Evolutionary conservation across 495 filamentous ascomycete genomes (phyloP).

Genomic region (Penicillium dipodomyicola): DNA sequence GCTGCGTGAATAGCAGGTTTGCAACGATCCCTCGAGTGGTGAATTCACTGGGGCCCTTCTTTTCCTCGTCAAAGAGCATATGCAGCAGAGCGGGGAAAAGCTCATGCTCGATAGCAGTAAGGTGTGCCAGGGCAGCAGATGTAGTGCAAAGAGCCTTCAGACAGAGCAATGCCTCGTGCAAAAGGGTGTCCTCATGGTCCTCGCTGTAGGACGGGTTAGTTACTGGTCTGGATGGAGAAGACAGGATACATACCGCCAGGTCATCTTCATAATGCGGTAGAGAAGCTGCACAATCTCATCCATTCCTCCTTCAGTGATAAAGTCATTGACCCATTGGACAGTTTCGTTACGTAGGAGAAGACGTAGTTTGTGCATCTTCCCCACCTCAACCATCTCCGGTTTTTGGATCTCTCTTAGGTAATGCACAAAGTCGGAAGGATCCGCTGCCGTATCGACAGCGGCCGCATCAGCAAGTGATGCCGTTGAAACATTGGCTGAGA

Average conservation of each 20-base stretch:
- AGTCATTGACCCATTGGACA: conserved; percentile 88
- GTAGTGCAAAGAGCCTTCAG: conserved; percentile 95
- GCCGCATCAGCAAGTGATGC: conserved; percentile 43
- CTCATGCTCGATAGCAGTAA: conserved; percentile 72
- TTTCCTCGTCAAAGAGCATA: conserved; percentile 94
- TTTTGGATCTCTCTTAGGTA: conserved; percentile 75
- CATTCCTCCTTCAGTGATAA: conserved; percentile 88
- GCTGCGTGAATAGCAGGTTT: conserved; percentile 79
- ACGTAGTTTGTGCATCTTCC: conserved; percentile 88
- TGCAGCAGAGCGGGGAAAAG: conserved; percentile 84
- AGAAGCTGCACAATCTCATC: conserved; percentile 81
- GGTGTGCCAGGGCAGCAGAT: conserved; percentile 72
- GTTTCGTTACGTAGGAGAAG: conserved; percentile 91
- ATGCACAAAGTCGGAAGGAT: conserved; percentile 75
- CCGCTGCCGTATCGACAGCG: conserved; percentile 47
- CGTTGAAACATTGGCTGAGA: conserved; percentile 41
- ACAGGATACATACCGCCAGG: conserved; percentile 75
- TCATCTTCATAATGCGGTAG: conserved; percentile 86
- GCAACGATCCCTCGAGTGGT: conserved; percentile 86
- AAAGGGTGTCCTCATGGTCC: conserved; percentile 90
- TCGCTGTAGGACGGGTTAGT: conserved; percentile 57
- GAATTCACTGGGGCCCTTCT: conserved; percentile 95
- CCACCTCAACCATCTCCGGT: conserved; percentile 84
- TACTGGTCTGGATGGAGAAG: background rate
- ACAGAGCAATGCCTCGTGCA: conserved; percentile 90